Conservation (phyloP, 768 basidiomycete genomes). For the Leccinum uliginosum region DNA sequence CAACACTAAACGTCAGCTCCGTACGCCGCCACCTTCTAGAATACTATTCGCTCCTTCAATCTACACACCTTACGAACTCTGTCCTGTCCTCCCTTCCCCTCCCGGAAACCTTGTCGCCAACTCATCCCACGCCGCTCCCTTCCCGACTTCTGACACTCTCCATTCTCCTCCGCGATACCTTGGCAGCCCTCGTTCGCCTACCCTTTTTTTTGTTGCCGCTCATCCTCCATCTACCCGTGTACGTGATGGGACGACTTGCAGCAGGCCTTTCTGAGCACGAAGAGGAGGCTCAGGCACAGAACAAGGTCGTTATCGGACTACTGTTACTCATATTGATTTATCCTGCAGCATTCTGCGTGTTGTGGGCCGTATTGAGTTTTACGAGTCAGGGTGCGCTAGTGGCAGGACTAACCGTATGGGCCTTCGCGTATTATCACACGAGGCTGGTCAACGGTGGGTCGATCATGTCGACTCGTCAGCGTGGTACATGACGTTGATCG, state of each 20-base stretch:
- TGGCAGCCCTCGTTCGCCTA: slow-evolving; percentile 64
- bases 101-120: slow-evolving; percentile 79
- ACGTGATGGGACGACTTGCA: slow-evolving; percentile 74
- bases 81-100: slow-evolving; percentile 82
- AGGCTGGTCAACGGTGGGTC: slow-evolving; percentile 77
- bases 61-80: slow-evolving; percentile 80
- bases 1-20: slow-evolving; percentile 52
- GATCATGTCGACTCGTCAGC: slow-evolving; percentile 20
- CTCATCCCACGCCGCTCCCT: slow-evolving; percentile 64
- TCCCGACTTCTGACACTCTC: slow-evolving; percentile 77
- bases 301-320: slow-evolving; percentile 88
- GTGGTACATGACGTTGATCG: slow-evolving; percentile 19
- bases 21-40: slow-evolving; percentile 71
- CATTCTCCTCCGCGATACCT: slow-evolving; percentile 73
- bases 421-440: slow-evolving; percentile 83
- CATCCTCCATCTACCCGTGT: slow-evolving; percentile 78
- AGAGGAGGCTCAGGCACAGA: slow-evolving; percentile 95
- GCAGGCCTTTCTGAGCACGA: slow-evolving; percentile 76
- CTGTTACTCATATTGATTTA: slow-evolving; percentile 73
- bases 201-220: slow-evolving; percentile 91
- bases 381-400: slow-evolving; percentile 69
- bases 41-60: slow-evolving; percentile 84
- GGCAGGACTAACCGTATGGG: slow-evolving; percentile 64
- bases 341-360: slow-evolving; percentile 74
- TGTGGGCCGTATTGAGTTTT: slow-evolving; percentile 83